These are phyloP conservation scores for Adiantum capillusveneris DNA, from an alignment of 75 land plant species.

Conservation along the genomic window DNA sequence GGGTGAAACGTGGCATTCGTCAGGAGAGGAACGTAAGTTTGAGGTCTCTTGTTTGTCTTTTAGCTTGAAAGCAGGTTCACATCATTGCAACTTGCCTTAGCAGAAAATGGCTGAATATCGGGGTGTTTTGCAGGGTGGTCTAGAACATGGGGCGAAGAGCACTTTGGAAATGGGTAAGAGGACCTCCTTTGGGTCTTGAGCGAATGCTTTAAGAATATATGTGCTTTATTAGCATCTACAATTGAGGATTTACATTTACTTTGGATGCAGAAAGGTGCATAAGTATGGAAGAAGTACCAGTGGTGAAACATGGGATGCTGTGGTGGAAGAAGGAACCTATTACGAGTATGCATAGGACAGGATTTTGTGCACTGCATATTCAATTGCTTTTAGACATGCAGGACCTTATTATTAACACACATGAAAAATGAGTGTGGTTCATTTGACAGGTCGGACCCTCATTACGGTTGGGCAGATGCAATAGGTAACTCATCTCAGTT, in stretches of 20 bases:
- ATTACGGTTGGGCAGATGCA: slow-evolving; percentile 98
- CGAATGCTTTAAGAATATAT: no score
- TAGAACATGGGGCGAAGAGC: slow-evolving; percentile 98
- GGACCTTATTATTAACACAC: no score
- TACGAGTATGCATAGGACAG: slow-evolving; percentile 52
- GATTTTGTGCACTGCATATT: no score
- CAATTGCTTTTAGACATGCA: no score
- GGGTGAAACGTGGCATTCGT: slow-evolving; percentile 94
- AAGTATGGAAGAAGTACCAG: slow-evolving; percentile 98
- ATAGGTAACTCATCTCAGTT: slow-evolving; percentile 85
- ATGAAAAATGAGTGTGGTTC: no score
- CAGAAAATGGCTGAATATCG: no score
- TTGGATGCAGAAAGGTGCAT: slow-evolving; percentile 79
- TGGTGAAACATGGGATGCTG: slow-evolving; percentile 92
- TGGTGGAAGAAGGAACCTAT: slow-evolving; percentile 81
- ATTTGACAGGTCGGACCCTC: slow-evolving; percentile 52
- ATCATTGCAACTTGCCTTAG: no score
- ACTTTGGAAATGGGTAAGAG: slow-evolving; percentile 79
- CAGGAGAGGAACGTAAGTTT: slow-evolving; percentile 66
- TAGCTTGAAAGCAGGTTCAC: no score
- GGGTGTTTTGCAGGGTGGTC: slow-evolving; percentile 97
- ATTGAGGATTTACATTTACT: no score
- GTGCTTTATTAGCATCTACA: no score
- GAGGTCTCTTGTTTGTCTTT: no score
- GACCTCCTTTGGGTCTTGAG: no score